Percentiles rank a stretch among this genome's conserved stretches.
phyloP scores from a whole-genome alignment of 768 basidiomycete species.

The Lyophyllum shimeji region DNA sequence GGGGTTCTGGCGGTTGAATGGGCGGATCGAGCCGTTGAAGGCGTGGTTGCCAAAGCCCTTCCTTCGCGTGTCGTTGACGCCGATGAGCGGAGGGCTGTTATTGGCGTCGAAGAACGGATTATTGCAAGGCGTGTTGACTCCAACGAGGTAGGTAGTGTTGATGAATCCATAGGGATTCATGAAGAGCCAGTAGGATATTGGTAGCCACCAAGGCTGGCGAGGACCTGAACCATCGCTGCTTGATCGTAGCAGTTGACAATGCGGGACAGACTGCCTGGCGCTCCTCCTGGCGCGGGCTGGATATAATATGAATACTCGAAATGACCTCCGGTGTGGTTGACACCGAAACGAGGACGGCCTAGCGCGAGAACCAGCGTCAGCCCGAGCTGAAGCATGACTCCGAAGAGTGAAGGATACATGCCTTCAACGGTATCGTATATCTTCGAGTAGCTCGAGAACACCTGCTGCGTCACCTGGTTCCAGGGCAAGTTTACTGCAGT shows the following conservation, averaged over 20 bases:
- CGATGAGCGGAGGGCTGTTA: background rate
- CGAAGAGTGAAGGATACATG: background rate
- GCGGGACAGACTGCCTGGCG: background rate
- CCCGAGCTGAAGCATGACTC: background rate
- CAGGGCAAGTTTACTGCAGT: background rate
- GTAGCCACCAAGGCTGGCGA: background rate
- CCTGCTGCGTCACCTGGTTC: background rate
- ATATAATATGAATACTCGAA: background rate
- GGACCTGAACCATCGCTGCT: background rate
- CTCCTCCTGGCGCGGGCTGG: no score
- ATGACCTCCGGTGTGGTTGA: background rate
- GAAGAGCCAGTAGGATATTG: background rate
- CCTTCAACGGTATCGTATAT: background rate
- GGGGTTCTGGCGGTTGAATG: background rate
- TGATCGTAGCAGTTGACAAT: background rate
- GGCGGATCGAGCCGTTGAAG: background rate
- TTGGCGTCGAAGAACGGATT: background rate
- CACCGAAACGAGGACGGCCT: background rate
- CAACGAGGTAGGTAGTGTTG: background rate
- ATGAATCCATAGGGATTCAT: background rate
- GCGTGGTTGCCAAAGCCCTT: background rate
- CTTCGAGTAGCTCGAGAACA: background rate
- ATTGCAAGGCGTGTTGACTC: background rate
- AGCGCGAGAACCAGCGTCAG: background rate
- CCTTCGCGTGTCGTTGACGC: background rate